phyloP scores from a whole-genome alignment of 345 rosid species.

The Bruguiera parviflora region DNA sequence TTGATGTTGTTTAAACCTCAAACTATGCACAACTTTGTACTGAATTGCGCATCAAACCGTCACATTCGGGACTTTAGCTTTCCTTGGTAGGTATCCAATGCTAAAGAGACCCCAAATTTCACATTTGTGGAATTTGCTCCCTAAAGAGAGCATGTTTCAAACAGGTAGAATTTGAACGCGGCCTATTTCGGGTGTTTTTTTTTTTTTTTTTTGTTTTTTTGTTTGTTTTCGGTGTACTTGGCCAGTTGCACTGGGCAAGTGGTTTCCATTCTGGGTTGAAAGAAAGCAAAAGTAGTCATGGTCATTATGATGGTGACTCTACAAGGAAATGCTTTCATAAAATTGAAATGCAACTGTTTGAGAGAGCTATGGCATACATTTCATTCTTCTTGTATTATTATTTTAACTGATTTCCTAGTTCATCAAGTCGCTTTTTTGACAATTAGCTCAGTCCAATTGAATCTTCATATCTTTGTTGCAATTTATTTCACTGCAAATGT shows the following conservation, averaged over 20 bases:
- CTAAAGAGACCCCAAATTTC: no score
- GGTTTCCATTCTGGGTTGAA: slow-evolving; percentile 5
- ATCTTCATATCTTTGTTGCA: not conserved
- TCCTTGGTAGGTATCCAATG: no score
- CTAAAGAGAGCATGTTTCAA: no score
- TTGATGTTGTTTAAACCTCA: no score
- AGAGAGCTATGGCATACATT: not conserved
- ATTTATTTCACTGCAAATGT: not conserved
- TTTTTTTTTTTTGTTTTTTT: no score
- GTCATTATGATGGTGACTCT: slow-evolving; percentile 10
- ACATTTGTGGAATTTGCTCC: no score
- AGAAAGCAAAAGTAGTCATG: not conserved
- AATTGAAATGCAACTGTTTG: not conserved
- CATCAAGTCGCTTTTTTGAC: not conserved
- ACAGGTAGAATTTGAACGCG: no score
- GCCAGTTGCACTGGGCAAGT: not conserved
- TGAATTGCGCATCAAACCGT: no score
- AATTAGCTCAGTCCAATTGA: not conserved
- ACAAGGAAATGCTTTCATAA: not conserved
- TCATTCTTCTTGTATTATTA: not conserved
- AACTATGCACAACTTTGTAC: no score
- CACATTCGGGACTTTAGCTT: no score
- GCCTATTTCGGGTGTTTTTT: no score
- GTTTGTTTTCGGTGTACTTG: no score
- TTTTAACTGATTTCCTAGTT: not conserved